Evolutionary conservation across 805 yeast genomes (phyloP).

Genomic region (Candida palmyrensis): DNA sequence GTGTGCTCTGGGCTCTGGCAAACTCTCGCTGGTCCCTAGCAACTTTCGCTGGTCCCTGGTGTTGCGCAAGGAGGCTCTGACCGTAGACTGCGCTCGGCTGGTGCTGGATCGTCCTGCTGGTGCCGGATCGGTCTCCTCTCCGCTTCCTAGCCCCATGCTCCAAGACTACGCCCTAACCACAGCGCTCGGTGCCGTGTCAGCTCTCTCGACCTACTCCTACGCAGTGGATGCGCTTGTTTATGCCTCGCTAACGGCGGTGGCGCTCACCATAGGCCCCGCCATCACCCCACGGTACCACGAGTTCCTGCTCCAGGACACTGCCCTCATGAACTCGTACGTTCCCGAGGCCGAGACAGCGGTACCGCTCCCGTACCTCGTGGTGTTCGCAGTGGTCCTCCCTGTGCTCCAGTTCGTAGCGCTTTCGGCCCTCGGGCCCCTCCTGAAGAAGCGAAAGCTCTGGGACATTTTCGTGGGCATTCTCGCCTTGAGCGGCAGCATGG

Average conservation of each 20-base stretch:
- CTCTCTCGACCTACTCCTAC: slow-evolving; percentile 14
- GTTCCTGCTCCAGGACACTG: slow-evolving; percentile 29
- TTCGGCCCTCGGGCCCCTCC: slow-evolving; percentile 9
- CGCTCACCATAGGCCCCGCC: slow-evolving; percentile 24
- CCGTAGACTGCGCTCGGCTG: no score
- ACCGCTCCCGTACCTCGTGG: slow-evolving; percentile 24
- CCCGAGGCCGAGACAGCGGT: slow-evolving; percentile 27
- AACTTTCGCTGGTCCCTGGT: no score
- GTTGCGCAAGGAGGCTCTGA: no score
- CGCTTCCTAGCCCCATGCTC: no score
- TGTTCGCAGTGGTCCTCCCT: slow-evolving; percentile 27
- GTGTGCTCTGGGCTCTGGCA: no score
- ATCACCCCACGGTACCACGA: slow-evolving; percentile 36
- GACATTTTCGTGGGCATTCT: slow-evolving; percentile 33
- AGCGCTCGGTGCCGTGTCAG: no score
- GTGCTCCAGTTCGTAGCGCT: slow-evolving; percentile 18
- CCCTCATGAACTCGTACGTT: slow-evolving; percentile 27
- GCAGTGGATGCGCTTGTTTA: slow-evolving; percentile 16
- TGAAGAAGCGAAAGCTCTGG: slow-evolving; percentile 29
- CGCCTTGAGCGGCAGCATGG: slow-evolving; percentile 31
- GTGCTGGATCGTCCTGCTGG: no score
- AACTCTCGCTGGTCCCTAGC: no score
- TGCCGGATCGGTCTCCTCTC: no score
- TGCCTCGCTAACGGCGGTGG: slow-evolving; percentile 13
- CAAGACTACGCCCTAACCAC: no score